Evolutionary conservation across 805 yeast species (phyloP).

Genomic region (Sporopachydermia quercuum): DNA sequence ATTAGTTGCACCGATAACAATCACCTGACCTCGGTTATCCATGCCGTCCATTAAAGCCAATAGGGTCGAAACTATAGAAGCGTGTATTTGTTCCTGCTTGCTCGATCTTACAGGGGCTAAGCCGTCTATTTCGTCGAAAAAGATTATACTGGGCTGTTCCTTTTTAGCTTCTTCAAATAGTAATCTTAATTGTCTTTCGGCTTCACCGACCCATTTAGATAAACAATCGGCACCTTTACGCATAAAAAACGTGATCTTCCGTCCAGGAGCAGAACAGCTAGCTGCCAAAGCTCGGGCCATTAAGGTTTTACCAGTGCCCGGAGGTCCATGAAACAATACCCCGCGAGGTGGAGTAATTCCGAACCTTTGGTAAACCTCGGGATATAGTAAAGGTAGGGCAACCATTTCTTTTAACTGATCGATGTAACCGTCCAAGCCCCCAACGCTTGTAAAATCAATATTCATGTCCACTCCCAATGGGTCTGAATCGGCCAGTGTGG

Average conservation of each 20-base stretch:
- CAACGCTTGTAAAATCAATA: constrained; percentile 73
- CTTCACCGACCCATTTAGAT: constrained; percentile 99
- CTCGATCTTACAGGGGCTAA: constrained; percentile 95
- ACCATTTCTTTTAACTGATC: constrained; percentile 95
- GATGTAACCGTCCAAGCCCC: constrained; percentile 84
- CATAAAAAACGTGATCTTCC: constrained; percentile 92
- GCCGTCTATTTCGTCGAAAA: constrained; percentile 97
- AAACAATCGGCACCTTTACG: constrained; percentile 95
- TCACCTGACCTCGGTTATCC: constrained; percentile 97
- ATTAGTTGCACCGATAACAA: constrained; percentile 95
- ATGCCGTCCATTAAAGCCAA: constrained; percentile 97
- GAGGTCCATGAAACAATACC: constrained; percentile 95
- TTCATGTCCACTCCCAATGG: constrained; percentile 84
- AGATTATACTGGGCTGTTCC: constrained; percentile 90
- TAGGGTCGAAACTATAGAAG: constrained; percentile 88
- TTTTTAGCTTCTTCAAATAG: constrained; percentile 92
- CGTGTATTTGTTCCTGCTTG: constrained; percentile 96
- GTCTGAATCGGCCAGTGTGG: constrained; percentile 73
- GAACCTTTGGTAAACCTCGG: constrained; percentile 82
- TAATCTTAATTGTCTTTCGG: constrained; percentile 83
- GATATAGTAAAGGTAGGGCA: constrained; percentile 79
- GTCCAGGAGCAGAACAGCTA: constrained; percentile 70
- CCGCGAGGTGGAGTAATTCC: constrained; percentile 95
- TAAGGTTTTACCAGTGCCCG: constrained; percentile 96
- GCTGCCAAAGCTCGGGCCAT: constrained; percentile 98